phyloP scores from a whole-genome alignment of 495 filamentous ascomycete species.

The Penicillium lagena region DNA sequence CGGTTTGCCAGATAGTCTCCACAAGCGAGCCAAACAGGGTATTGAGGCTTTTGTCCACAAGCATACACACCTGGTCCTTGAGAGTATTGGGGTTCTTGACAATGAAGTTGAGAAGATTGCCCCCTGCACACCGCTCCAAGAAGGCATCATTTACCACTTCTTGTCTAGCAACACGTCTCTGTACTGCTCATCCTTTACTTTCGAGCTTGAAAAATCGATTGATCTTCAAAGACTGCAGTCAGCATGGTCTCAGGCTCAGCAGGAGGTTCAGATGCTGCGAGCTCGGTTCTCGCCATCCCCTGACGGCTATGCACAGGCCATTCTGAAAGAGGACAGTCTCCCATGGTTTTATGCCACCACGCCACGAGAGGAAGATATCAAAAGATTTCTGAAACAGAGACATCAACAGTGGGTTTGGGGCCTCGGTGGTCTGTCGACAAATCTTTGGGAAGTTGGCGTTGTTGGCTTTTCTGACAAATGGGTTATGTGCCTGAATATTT shows the following conservation, averaged over 20 bases:
- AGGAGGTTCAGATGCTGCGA: conserved; percentile 52
- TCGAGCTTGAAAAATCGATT: conserved; percentile 38
- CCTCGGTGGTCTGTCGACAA: conserved; percentile 17
- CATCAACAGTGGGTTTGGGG: conserved; percentile 35
- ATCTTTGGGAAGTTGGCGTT: conserved; percentile 40
- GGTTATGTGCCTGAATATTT: conserved; percentile 57
- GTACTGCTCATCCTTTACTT: conserved; percentile 67
- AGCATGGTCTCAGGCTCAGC: conserved; percentile 46
- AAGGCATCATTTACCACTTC: conserved; percentile 72
- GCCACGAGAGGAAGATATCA: conserved; percentile 18
- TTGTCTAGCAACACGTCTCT: conserved; percentile 42
- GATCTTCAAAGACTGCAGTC: conserved; percentile 34
- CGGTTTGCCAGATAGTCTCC: conserved; percentile 16
- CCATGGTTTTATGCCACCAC: conserved; percentile 39
- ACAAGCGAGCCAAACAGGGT: conserved; percentile 42
- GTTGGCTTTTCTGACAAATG: conserved; percentile 18
- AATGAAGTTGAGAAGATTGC: conserved; percentile 60
- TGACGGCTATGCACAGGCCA: conserved; percentile 68
- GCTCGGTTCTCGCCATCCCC: conserved; percentile 58
- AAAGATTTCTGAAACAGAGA: conserved; percentile 15
- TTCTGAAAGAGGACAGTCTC: conserved; percentile 37
- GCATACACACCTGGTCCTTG: conserved; percentile 40
- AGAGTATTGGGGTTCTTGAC: conserved; percentile 32
- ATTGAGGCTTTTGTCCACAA: conserved; percentile 53
- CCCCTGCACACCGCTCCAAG: conserved; percentile 73